Base-by-base conservation (phyloP, 305 asterid species). In the Fraxinus sp. region DNA sequence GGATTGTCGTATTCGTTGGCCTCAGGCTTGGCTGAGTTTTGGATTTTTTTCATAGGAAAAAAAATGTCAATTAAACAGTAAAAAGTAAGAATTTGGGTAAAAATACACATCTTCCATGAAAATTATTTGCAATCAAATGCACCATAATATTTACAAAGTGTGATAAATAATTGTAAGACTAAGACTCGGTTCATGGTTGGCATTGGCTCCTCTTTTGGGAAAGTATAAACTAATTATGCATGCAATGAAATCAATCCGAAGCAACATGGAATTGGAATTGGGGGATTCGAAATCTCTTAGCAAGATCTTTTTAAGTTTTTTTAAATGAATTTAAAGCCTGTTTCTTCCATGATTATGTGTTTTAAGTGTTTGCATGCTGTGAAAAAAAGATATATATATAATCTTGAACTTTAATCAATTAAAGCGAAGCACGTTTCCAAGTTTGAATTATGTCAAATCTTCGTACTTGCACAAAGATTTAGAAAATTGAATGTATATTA, bases 141-240 rank as follows among this genome's bases (percentile, higher is more conserved):
- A 37, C 0, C 2, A 2, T 3, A 3, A 43, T 11, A 43, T 0
- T 64, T 22, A 22, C 33, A 9, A 22, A 24, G 33, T 7, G 4
- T 14, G 18, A 37, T 75, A 78, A 82, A 75, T 81, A 85, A 84
- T 72, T 73, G 75, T 71, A 64, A 76, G 83, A 75, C 66, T 75
- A 35, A 81, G 85, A 88, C 88, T 87, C 85, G 92, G 85, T 83
- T 83, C 89, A 41, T 79, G 85, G 92, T 89, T 90, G 93, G 91
- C 86, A 88, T 83, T 55, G 84, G 84, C 87, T 86, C 83, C 87
- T 88, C 87, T 88, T 87, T 87, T 55, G 78, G 86, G 76, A 83
- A 90, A 86, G 68, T 36, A 74, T 13, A 36, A 73, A 43, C 8
- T 66, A 78, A 32, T 1, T 22, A 55, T 66, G 3, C 71, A 32